These are phyloP conservation scores for Cutaneotrichosporon cutaneum DNA, from an alignment of 1,284 basidiomycete genomes.

Conservation along the genomic window DNA sequence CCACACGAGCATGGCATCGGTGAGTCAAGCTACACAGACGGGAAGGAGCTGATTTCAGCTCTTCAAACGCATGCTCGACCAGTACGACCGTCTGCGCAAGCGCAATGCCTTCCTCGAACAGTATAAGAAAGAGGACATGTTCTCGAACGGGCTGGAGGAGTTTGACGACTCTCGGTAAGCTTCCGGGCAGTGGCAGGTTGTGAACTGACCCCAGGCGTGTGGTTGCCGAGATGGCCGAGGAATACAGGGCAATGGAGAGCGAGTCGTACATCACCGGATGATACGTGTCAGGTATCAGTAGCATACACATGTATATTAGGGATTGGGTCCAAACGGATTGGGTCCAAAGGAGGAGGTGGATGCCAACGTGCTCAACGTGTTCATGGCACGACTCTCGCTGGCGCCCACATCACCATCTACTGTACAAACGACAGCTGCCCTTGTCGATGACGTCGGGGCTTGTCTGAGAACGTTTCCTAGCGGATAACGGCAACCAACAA, in stretches of 20 bases:
- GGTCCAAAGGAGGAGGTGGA: no score
- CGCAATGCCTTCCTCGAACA: slow-evolving; percentile 95
- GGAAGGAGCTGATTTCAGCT: slow-evolving; percentile 58
- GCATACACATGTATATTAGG: slow-evolving; percentile 8
- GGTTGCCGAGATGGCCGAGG: slow-evolving; percentile 79
- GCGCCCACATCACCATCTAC: no score
- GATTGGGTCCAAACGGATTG: neutral
- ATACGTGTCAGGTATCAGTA: neutral
- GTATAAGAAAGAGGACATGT: slow-evolving; percentile 96
- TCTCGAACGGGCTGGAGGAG: slow-evolving; percentile 84
- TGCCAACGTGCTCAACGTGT: no score
- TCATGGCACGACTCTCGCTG: no score
- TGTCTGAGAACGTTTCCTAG: no score
- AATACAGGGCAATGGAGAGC: slow-evolving; percentile 89
- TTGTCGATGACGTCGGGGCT: no score
- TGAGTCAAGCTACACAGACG: slow-evolving; percentile 58
- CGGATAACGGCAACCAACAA: no score
- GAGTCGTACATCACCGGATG: slow-evolving; percentile 69
- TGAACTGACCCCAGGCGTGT: slow-evolving; percentile 62
- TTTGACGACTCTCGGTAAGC: slow-evolving; percentile 85
- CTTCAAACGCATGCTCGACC: slow-evolving; percentile 94
- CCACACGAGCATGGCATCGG: slow-evolving; percentile 94
- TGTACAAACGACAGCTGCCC: no score
- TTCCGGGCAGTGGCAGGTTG: neutral
- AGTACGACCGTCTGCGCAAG: slow-evolving; percentile 84